Evolutionary conservation across 2,329 filamentous ascomycete species (phyloP), one percentile per base, ranked within the genome.

Genomic region (Fusarium verrucosum): DNA sequence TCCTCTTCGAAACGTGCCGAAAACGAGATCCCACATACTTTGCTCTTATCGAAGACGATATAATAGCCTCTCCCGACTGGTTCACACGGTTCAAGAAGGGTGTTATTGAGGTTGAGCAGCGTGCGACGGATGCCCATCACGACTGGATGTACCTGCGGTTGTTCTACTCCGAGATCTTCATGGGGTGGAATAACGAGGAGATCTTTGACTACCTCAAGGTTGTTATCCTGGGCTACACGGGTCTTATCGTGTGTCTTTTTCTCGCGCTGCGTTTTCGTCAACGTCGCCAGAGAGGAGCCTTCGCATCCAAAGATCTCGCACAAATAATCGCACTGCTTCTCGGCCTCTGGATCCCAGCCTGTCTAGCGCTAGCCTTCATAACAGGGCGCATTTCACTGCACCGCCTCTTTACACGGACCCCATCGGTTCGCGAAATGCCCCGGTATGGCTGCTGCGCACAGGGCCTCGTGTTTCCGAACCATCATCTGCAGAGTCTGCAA

Each of bases 151-250:
- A 79, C 52, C 61, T 79, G 3, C 74, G 77, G 1, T 62, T 79
- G 25, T 79, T 79, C 62, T 78, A 78, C 60, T 77, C 76, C 6
- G 77, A 79, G 53, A 62, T 74, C 3, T 70, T 75, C 13, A 75
- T 78, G 70, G 76, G 76, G 7, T 79, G 77, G 77, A 78, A 78
- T 50, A 68, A 66, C 14, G 75, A 78, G 54, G 74, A 78, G 57
- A 72, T 72, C 63, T 66, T 70, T 4, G 63, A 53, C 30, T 78
- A 78, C 36, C 25, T 69, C 4, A 50, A 66, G 41, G 62, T 64
- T 8, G 70, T 76, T 16, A 61, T 71, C 3, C 6, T 71, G 19
- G 58, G 69, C 14, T 77, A 77, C 44, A 59, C 66, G 2, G 47
- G 53, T 1, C 23, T 75, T 0, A 62, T 66, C 7, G 53, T 8